A percentile compares a stretch with the other conserved stretches of the same genome.
phyloP scores from a whole-genome alignment of 257 asterid species.

The Solanum appendiculatum region DNA sequence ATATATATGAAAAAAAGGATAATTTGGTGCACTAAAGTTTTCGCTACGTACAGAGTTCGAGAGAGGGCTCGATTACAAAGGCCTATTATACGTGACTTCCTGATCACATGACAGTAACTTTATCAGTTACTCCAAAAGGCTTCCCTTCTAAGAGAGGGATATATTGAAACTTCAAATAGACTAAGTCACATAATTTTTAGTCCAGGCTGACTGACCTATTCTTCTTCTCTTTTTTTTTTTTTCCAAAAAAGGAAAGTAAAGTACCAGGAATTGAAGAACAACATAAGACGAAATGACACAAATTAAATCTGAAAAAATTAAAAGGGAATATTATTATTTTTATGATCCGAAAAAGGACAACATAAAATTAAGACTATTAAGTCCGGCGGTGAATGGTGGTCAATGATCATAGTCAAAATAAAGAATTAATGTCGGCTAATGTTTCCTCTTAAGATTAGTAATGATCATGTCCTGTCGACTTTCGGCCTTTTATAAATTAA shows the following conservation, averaged over 20 bases:
- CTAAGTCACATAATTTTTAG: not conserved
- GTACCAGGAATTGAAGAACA: not conserved
- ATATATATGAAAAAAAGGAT: too few species aligned
- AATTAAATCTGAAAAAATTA: not conserved
- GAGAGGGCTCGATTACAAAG: accelerated
- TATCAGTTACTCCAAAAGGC: not conserved
- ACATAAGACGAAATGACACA: not conserved
- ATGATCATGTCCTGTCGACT: not conserved
- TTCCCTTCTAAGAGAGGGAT: not conserved
- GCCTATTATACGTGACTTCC: accelerated
- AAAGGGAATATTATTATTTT: not conserved
- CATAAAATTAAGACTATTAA: not conserved
- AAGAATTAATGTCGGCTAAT: not conserved
- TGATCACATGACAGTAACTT: too few species aligned
- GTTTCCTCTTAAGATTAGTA: not conserved
- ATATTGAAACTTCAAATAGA: not conserved
- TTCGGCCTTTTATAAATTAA: not conserved
- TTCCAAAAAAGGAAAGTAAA: not conserved
- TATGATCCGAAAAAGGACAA: not conserved
- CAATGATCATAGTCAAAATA: not conserved
- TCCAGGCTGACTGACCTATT: not conserved
- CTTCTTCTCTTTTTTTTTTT: not conserved
- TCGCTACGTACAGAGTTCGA: too few species aligned
- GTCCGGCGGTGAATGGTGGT: not conserved
- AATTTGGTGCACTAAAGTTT: not conserved